These are phyloP conservation scores for Sporothrix curviconia DNA, from an alignment of 2,329 filamentous ascomycete species.

Conservation along the genomic window DNA sequence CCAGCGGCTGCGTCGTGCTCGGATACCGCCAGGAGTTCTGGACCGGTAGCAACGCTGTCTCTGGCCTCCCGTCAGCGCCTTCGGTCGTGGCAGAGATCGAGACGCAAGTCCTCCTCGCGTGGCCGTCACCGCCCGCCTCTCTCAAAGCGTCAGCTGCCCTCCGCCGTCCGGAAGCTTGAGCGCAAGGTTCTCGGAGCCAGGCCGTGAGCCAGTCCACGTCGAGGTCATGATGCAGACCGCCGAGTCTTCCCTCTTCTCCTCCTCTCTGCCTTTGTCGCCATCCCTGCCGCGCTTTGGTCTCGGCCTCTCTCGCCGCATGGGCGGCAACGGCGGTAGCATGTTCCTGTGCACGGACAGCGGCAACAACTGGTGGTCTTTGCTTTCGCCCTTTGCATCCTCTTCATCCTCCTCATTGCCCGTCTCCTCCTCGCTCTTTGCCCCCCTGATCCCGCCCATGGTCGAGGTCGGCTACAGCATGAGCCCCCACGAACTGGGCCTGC, in stretches of 20 bases:
- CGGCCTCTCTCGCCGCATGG: slow-evolving; percentile 18
- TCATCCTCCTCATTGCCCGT: neutral
- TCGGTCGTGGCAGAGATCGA: slow-evolving; percentile 31
- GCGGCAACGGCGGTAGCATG: slow-evolving; percentile 25
- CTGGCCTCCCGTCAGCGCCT: slow-evolving; percentile 15
- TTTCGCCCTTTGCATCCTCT: neutral
- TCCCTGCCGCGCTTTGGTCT: slow-evolving; percentile 21
- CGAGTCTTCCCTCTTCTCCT: slow-evolving; percentile 7
- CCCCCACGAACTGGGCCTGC: slow-evolving; percentile 27
- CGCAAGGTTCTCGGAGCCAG: slow-evolving; percentile 5
- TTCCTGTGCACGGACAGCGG: slow-evolving; percentile 38
- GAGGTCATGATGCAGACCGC: slow-evolving; percentile 28
- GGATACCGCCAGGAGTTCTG: slow-evolving; percentile 36
- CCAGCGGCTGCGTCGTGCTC: slow-evolving; percentile 33
- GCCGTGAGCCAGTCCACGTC: slow-evolving; percentile 27
- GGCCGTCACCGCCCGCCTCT: slow-evolving; percentile 31
- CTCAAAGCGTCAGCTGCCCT: slow-evolving; percentile 11
- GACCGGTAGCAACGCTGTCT: neutral
- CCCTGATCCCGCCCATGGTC: slow-evolving; percentile 29
- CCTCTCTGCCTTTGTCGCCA: slow-evolving; percentile 26
- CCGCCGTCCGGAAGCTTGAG: slow-evolving; percentile 4
- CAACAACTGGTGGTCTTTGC: slow-evolving; percentile 27
- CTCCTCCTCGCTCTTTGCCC: slow-evolving; percentile 14
- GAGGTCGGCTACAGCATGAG: slow-evolving; percentile 36
- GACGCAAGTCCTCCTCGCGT: slow-evolving; percentile 34